Base-by-base conservation (phyloP, 1,139 yeast genomes). In the Zygosaccharomyces sapae region DNA sequence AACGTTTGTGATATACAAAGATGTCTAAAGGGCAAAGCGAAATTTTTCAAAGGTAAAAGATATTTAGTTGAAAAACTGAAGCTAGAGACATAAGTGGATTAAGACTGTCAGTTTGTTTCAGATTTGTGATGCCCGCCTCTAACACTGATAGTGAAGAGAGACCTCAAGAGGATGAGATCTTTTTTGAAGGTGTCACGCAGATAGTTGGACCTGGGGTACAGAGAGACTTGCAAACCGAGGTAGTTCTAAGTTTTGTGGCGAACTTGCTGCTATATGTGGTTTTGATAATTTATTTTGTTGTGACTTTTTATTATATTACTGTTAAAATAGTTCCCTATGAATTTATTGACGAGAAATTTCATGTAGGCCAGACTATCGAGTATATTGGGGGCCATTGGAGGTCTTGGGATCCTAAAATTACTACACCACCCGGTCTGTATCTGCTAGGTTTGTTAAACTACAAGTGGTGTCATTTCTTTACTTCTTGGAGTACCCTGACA, bases 401-500 rank as follows among this genome's bases (percentile, higher is more conserved):
- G 10, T 60, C 70, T 1, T 92, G 97, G 97, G 92, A 92, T 64
- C 74, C 81, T 31, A 92, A 90, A 63, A 88, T 94, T 63, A 92
- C 98, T 2, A 92, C 98, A 0, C 98, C 98, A 1, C 98, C 98
- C 1, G 99, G 98, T 0, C 70, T 92, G 33, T 92, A 92, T 61
- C 54, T 75, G 7, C 59, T 89, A 8, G 95, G 90, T 1, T 75
- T 74, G 53, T 45, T 68, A 5, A 4, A 80, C 59, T 65, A 75
- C 41, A 66, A 73, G 50, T 22, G 68, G 1, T 37, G 71, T 35
- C 56, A 60, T 47, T 48, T 56, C 24, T 34, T 65, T 43, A 43
- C 55, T 39, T 41, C 61, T 10, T 55, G 71, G 65, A 69, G 74
- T 55, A 42, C 67, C n/a, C 55, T 74, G 40, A 65, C 70, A 1